A percentile compares a stretch with the other conserved stretches of the same genome.
These are phyloP conservation scores for Incumbomyces lentus DNA, from an alignment of 2,329 filamentous ascomycete species.

Conservation along the genomic window DNA sequence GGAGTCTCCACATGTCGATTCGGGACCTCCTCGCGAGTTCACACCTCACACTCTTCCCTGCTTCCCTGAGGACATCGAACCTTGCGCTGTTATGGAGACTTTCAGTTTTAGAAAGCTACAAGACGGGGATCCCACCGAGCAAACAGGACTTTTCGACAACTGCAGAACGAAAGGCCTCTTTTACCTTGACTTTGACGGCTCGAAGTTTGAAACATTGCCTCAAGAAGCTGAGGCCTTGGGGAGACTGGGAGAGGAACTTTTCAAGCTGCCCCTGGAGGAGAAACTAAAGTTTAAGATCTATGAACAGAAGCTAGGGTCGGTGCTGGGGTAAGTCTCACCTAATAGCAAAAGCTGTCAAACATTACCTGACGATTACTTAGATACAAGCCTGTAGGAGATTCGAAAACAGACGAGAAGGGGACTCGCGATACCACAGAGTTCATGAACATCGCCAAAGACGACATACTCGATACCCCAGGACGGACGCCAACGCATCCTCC, in stretches of 20 bases:
- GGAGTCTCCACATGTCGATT: too few relatives aligned
- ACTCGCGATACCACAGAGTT: constrained; percentile 17
- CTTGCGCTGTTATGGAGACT: constrained; percentile 25
- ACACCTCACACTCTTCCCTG: constrained; percentile 21
- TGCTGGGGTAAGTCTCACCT: background rate
- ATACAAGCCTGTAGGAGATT: constrained; percentile 2
- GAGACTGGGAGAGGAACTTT: constrained; percentile 32
- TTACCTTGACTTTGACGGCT: constrained; percentile 40
- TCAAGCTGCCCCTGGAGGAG: constrained; percentile 30
- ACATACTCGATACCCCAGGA: constrained; percentile 6
- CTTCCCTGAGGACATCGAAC: constrained; percentile 33
- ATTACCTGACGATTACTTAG: background rate
- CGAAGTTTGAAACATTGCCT: background rate
- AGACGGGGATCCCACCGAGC: constrained; percentile 25
- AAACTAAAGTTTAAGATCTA: constrained; percentile 19
- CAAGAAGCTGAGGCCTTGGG: constrained; percentile 18
- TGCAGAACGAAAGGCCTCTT: constrained; percentile 45
- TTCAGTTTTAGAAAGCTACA: constrained; percentile 31
- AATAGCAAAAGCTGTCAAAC: background rate
- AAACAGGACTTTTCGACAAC: constrained; percentile 27
- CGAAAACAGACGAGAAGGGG: constrained; percentile 13
- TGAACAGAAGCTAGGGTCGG: constrained; percentile 6
- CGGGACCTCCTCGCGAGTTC: background rate
- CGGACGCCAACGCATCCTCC: constrained; percentile 6
- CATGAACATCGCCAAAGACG: constrained; percentile 14